Base-by-base conservation (phyloP, 2,329 filamentous ascomycete species). In the Fusarium anguioides region DNA sequence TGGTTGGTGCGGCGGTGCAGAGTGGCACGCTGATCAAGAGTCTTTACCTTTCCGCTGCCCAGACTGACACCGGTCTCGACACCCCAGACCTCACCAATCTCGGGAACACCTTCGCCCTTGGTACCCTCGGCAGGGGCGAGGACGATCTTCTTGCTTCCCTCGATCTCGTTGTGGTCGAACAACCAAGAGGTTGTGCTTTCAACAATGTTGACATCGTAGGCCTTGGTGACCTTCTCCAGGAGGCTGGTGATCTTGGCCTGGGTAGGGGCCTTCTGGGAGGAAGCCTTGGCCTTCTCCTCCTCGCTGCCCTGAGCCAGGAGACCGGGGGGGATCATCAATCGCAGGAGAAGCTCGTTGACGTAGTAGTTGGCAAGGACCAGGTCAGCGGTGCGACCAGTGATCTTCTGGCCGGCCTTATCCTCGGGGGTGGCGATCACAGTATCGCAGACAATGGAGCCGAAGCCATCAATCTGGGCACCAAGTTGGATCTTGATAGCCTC, bases 141-240 rank as follows among this genome's bases (percentile, higher is more conserved):
- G 71, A 99, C 96, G 76, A 99, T 97, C 89, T 97, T 98, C 90
- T 97, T 97, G 85, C 91, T 79, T 75, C 92, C 92, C 84, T 99
- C 96, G 69, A 99, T 98, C 81, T 99, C 96, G 81, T 98, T 97
- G 79, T 92, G 92, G 77, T 93, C 94, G 78, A 99, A 98, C 63
- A 93, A 82, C 94, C 96, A 99, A 76, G 93, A 97, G 40, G 96
- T 99, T 67, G 96, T 99, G 86, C 94, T 97, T 87, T 99, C 96
- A 56, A 99, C 93, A 24, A 98, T 83, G 79, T 90, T 96, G 86
- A 92, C 94, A 64, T 93, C 94, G 81, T 96, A 99, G 73, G 88
- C 86, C 83, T 96, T 94, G 77, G 90, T 92, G 42, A 98, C 88
- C 86, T 96, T 97, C 82, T 97, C 94, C 48, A 99, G 84, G 67